Conservation (phyloP, 495 filamentous ascomycete species). For the Tuber umbilicatum region DNA sequence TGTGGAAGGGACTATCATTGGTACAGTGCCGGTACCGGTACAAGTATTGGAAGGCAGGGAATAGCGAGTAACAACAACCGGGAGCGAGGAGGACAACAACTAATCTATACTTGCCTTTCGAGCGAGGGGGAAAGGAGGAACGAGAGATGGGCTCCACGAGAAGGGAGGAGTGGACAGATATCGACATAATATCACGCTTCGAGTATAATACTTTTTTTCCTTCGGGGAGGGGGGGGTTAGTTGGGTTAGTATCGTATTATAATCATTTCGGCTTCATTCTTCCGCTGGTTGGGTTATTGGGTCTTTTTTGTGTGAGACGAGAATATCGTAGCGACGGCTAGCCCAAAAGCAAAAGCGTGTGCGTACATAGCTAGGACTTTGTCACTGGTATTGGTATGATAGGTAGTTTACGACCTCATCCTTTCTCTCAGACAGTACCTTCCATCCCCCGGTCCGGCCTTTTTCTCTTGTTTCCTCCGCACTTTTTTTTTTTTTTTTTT, state of each 20-base stretch:
- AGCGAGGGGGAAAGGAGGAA: neutral
- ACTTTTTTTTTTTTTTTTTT: slow-evolving; percentile 32
- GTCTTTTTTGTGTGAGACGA: neutral
- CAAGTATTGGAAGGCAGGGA: neutral
- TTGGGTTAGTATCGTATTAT: neutral
- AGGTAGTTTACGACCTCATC: slow-evolving; percentile 2
- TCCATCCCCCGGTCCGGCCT: neutral
- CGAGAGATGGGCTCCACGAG: neutral
- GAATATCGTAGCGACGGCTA: neutral
- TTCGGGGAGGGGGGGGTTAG: neutral
- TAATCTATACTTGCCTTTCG: neutral
- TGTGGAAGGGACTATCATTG: neutral
- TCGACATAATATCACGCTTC: neutral
- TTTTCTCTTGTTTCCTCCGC: slow-evolving; percentile 9
- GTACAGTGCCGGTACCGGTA: neutral
- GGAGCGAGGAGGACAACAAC: neutral
- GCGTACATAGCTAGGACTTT: neutral
- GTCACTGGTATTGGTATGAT: neutral
- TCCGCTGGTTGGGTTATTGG: neutral
- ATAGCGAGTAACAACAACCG: neutral
- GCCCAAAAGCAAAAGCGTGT: slow-evolving; percentile 5
- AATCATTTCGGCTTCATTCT: neutral
- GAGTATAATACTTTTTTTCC: neutral
- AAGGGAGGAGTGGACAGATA: neutral
- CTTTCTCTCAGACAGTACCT: neutral